Conservation (phyloP, 192 early-diverging fungal genomes). For the Backusella morwellensis region DNA sequence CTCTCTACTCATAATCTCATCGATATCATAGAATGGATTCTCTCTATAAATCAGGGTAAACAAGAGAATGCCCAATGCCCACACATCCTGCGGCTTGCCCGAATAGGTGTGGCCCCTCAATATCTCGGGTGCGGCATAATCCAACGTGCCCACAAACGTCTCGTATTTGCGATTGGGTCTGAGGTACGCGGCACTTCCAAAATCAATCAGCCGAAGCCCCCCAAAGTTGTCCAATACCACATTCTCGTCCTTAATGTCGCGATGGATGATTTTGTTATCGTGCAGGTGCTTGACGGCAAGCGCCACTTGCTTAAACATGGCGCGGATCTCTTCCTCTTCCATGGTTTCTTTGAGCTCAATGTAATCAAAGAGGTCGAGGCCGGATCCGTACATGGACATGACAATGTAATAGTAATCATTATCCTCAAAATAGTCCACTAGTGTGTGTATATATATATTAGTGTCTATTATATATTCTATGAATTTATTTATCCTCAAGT, state of each 20-base stretch:
- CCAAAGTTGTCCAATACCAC: slow-evolving; percentile 62
- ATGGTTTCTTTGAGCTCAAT: slow-evolving; percentile 60
- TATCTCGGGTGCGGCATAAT: slow-evolving; percentile 76
- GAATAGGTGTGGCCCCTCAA: slow-evolving; percentile 64
- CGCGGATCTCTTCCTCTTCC: slow-evolving; percentile 50
- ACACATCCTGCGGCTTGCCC: slow-evolving; percentile 83
- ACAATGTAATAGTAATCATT: slow-evolving; percentile 69
- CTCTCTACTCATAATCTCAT: slow-evolving; percentile 58
- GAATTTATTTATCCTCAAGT: not conserved
- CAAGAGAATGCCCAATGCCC: slow-evolving; percentile 76
- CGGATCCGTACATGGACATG: slow-evolving; percentile 56
- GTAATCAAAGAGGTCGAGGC: slow-evolving; percentile 68
- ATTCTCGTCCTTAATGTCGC: slow-evolving; percentile 92
- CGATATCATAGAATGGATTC: slow-evolving; percentile 70
- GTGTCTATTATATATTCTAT: too few relatives aligned
- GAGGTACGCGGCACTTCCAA: slow-evolving; percentile 70
- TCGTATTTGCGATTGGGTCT: slow-evolving; percentile 55
- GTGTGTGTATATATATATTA: too few relatives aligned
- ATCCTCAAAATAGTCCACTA: slow-evolving; percentile 75
- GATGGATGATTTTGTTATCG: slow-evolving; percentile 65
- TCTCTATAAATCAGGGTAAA: slow-evolving; percentile 72
- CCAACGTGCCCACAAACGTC: slow-evolving; percentile 71
- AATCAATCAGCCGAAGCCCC: slow-evolving; percentile 77
- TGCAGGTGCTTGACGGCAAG: slow-evolving; percentile 61
- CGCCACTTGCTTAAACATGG: slow-evolving; percentile 58